These are phyloP conservation scores for Fusarium verrucosum DNA, from an alignment of 2,329 filamentous ascomycete species.

Conservation along the genomic window DNA sequence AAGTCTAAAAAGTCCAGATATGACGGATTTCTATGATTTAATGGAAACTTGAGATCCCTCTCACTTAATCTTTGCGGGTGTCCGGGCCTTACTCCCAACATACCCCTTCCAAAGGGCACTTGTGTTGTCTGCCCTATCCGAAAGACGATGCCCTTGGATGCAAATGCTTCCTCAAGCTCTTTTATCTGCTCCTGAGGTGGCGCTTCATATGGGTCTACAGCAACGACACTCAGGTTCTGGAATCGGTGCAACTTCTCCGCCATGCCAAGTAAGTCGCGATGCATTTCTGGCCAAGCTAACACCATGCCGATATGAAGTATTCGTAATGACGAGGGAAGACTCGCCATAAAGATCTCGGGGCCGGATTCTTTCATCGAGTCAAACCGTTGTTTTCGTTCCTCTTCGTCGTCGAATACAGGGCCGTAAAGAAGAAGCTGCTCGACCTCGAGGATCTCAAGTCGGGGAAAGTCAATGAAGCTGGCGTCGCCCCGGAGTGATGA, in stretches of 20 bases:
- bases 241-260: slow-evolving; percentile 36
- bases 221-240: slow-evolving; percentile 36
- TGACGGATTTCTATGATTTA: slow-evolving; percentile 26
- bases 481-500: slow-evolving; percentile 37
- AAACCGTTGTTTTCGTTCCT: slow-evolving; percentile 31
- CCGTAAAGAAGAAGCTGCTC: slow-evolving; percentile 44
- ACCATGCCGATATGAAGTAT: slow-evolving; percentile 43
- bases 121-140: slow-evolving; percentile 40
- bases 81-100: slow-evolving; percentile 42
- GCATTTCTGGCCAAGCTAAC: slow-evolving; percentile 42
- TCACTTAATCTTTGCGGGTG: slow-evolving; percentile 26
- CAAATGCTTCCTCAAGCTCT: slow-evolving; percentile 34
- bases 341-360: slow-evolving; percentile 41
- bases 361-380: slow-evolving; percentile 31
- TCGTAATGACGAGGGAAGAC: slow-evolving; percentile 37
- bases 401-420: slow-evolving; percentile 40
- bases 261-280: slow-evolving; percentile 40
- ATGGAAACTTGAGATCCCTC: slow-evolving; percentile 35
- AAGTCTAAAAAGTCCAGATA: slow-evolving; percentile 26
- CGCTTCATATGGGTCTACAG: slow-evolving; percentile 40
- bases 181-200: slow-evolving; percentile 30
- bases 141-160: slow-evolving; percentile 30
- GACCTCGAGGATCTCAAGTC: slow-evolving; percentile 42
- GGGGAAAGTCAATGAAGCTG: slow-evolving; percentile 41
- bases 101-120: slow-evolving; percentile 40